Base-by-base conservation (phyloP, 306 rosid species). In the Neltuma alba region DNA sequence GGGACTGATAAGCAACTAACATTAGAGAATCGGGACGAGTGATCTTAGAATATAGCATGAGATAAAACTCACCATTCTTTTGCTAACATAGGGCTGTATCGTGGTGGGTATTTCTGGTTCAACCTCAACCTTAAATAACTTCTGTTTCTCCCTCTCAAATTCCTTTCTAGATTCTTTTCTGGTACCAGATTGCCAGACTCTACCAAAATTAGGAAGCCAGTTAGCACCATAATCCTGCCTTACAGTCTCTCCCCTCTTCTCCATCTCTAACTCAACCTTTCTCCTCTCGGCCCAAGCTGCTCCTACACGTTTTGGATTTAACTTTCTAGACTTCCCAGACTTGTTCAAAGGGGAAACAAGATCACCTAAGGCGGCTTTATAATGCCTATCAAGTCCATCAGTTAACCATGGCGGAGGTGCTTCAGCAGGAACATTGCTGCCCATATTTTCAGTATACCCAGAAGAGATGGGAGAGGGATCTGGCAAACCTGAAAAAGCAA, bases 251-350 rank as follows among this genome's bases (percentile, higher is more conserved):
- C 99, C 98, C 80, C 99, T 90, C 85, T 79, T 93, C 82, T 95
- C 96, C 98, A 85, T 92, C 85, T 93, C 98, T 82, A 91, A 50
- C 85, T 93, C 98, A 80, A 87, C 83, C 89, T 90, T 90, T 79
- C 98, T 91, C 88, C 78, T 95, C 85, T 91, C 98, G 48, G 94
- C 99, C 99, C 99, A 95, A 68, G 94, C 99, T 68, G 98, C 98
- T 82, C 98, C 97, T 68, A 95, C 93, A 67, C 96, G 88, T 80
- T 95, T 89, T 55, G 98, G 94, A 71, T 89, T 90, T 87, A 90
- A 66, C 81, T 76, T 91, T 84, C 89, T 91, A 79, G 93, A 86
- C 80, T 86, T 92, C 42, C 87, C 85, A 9, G 87, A 81, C 78
- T 79, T 81, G 75, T 76, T 91, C 65, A 86, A 84, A 15, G 47